Conservation (phyloP, 345 rosid genomes). For the Hibiscus tridactylites region DNA sequence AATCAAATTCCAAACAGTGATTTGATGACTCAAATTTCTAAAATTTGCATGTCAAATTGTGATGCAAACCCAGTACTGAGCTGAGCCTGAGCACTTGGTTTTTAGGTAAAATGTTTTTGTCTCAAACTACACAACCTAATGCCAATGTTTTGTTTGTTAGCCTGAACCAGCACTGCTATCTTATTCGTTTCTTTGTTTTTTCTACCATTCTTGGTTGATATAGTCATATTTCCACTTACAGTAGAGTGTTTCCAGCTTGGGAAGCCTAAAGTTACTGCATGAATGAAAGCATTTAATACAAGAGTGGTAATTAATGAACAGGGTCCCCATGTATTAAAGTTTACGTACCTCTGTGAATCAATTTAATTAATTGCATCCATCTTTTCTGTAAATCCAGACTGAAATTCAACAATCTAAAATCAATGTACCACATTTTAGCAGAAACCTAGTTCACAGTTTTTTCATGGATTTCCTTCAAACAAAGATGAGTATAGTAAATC, state of each 20-base stretch:
- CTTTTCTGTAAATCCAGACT: no score
- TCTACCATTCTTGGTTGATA: not conserved
- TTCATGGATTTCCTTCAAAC: not conserved
- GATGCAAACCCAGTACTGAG: not conserved
- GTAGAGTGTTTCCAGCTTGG: not conserved
- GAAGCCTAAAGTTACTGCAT: not conserved
- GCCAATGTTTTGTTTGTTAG: conserved; percentile 2
- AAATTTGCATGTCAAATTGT: no score
- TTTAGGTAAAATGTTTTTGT: conserved; percentile 11
- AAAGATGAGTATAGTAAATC: not conserved
- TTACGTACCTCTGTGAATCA: no score
- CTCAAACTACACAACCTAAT: not conserved
- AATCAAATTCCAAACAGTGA: not conserved
- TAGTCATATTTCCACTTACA: not conserved
- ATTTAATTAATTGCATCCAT: no score
- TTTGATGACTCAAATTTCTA: not conserved
- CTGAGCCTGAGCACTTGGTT: no score
- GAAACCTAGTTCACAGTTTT: not conserved
- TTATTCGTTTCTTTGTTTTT: not conserved
- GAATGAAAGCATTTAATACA: no score
- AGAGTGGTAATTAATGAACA: no score
- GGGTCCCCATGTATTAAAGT: no score
- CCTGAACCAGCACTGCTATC: not conserved
- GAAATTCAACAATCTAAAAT: no score
- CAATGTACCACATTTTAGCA: no score